Percentiles rank a stretch among this genome's conserved stretches.
These are phyloP conservation scores for Hygrophorus russula DNA, from an alignment of 768 basidiomycete genomes.

Conservation along the genomic window DNA sequence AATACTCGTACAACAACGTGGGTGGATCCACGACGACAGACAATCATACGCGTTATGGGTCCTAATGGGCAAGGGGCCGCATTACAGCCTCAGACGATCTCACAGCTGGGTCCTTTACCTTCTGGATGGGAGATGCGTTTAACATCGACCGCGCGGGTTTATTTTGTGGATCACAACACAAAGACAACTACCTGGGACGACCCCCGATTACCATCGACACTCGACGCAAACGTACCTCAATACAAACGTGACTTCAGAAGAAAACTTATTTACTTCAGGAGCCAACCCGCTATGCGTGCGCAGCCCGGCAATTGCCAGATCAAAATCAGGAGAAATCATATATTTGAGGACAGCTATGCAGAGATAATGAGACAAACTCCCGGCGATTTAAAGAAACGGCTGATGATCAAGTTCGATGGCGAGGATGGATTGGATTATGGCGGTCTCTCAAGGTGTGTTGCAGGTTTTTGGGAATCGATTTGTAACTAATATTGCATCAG, in stretches of 20 bases:
- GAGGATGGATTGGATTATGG: constrained; percentile 99
- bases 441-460: constrained; percentile 79
- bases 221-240: constrained; percentile 96
- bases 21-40: constrained; percentile 97
- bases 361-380: constrained; percentile 99
- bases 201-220: constrained; percentile 86
- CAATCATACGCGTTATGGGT: constrained; percentile 93
- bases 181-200: constrained; percentile 99
- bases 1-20: constrained; percentile 99
- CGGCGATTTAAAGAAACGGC: constrained; percentile 93
- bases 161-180: constrained; percentile 99
- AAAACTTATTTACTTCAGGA: constrained; percentile 99
- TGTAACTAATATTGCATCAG: constrained; percentile 25
- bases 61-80: constrained; percentile 82
- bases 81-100: constrained; percentile 90
- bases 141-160: constrained; percentile 94
- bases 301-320: constrained; percentile 99
- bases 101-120: constrained; percentile 92
- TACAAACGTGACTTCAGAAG: constrained; percentile 99
- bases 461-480: not conserved
- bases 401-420: constrained; percentile 99
- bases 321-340: constrained; percentile 95
- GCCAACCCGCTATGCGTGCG: constrained; percentile 94
- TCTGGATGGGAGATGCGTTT: constrained; percentile 99
- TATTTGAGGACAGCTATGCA: constrained; percentile 98